These are phyloP conservation scores for Aspergillus nanangensis DNA, from an alignment of 495 filamentous ascomycete species.

Conservation along the genomic window DNA sequence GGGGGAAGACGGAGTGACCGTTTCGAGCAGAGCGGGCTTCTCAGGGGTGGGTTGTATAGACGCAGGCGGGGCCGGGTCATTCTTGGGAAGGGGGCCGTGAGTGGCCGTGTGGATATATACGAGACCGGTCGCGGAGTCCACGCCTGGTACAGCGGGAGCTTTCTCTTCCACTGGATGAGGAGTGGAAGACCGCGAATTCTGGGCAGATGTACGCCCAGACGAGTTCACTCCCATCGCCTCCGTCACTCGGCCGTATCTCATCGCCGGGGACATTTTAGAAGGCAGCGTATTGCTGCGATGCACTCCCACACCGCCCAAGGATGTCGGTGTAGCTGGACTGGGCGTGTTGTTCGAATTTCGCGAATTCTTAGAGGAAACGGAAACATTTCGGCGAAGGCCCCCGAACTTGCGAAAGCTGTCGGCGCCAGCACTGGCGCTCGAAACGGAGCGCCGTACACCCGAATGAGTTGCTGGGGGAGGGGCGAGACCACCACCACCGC, in stretches of 20 bases:
- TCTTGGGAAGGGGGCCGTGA: conserved; percentile 29
- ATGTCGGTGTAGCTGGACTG: conserved; percentile 67
- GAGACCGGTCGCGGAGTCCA: conserved; percentile 11
- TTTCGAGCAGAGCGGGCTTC: conserved; percentile 38
- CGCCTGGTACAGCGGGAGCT: conserved; percentile 3
- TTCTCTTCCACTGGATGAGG: conserved; percentile 24
- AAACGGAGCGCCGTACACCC: conserved; percentile 69
- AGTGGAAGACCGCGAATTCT: conserved; percentile 31
- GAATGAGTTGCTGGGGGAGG: conserved; percentile 51
- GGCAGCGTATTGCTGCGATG: conserved; percentile 92
- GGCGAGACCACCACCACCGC: conserved; percentile 60
- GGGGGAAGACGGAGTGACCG: conserved; percentile 29
- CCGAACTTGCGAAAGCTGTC: conserved; percentile 75
- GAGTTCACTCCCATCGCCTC: conserved; percentile 28
- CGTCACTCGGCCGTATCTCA: conserved; percentile 48
- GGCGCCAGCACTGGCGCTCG: conserved; percentile 79
- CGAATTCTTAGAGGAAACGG: conserved; percentile 66
- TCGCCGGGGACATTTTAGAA: conserved; percentile 80
- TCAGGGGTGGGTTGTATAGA: conserved; percentile 9
- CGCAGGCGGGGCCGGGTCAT: conserved; percentile 1
- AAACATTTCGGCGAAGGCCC: conserved; percentile 78
- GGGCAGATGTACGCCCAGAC: conserved; percentile 26
- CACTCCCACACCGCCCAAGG: conserved; percentile 57
- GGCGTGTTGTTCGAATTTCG: conserved; percentile 63
- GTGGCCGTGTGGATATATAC: conserved; percentile 33